Evolutionary conservation across 805 yeast species (phyloP), one percentile per base, ranked within the genome.

Genomic region (Yamadazyma ubonensis): DNA sequence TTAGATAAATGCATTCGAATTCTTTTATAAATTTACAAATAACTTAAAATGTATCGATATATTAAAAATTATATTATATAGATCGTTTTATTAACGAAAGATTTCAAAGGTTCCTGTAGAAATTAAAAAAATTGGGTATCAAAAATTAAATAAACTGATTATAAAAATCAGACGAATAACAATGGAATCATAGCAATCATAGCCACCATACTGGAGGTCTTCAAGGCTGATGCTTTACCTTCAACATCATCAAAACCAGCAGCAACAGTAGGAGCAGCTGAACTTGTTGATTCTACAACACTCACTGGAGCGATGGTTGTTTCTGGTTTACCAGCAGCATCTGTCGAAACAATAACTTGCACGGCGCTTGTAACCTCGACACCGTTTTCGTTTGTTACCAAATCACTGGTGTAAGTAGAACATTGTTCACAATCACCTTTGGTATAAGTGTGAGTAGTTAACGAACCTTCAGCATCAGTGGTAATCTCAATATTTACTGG

Each of bases 401-500:
- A 10, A 15, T 23, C 18, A 6, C 29, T 9, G 14, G 29, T 25
- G 27, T 23, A 33, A 10, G 36, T 25, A 2, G 29, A 23, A 12
- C 35, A 32, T 12, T 20, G 14, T n/a, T 31, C 34, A 19, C 34
- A 31, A 17, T 31, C 34, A 5, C 34, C 34, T 18, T 31, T 18
- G 16, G 34, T 31, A 19, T 33, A 14, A 3, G 38, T 34, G 11
- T 9, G 11, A 5, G 39, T 36, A 14, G 11, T 20, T 5, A 21
- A 6, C 8, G 11, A 16, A 11, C 44, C 44, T 12, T 20, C 32
- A 17, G 33, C 20, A 21, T 41, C 14, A 16, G 41, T 41, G 10
- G 44, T 41, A 10, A 41, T 38, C n/a, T 22, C 33, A 11, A 32
- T 41, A 11, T 33, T 36, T 25, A 33, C 56, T 10, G 53, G 42